A percentile compares a stretch with the other conserved stretches of the same genome.
These are phyloP conservation scores for Punica granatum DNA, from an alignment of 345 rosid species.

Conservation along the genomic window DNA sequence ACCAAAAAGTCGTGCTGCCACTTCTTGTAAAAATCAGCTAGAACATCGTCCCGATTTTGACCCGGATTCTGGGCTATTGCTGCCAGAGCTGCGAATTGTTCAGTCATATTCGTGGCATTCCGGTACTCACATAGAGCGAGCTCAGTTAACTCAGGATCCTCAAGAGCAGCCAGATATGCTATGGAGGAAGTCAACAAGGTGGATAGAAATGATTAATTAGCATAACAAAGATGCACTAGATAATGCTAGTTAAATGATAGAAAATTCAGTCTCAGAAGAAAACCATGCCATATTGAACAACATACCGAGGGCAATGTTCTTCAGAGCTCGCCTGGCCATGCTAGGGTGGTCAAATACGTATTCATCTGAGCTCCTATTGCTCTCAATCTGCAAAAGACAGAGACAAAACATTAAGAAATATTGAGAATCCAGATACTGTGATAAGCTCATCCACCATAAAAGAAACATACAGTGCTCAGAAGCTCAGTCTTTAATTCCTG, in stretches of 20 bases:
- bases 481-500: slow-evolving; percentile 74
- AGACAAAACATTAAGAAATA: background rate
- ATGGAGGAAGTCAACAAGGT: slow-evolving; percentile 8
- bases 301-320: slow-evolving; percentile 79
- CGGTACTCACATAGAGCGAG: slow-evolving; percentile 69
- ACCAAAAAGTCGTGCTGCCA: slow-evolving; percentile 92
- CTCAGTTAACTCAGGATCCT: slow-evolving; percentile 40
- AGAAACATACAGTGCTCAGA: slow-evolving; percentile 46
- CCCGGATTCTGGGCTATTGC: slow-evolving; percentile 79
- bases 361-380: slow-evolving; percentile 63
- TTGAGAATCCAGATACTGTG: background rate
- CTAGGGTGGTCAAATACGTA: slow-evolving; percentile 75
- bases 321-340: slow-evolving; percentile 83
- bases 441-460: background rate
- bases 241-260: background rate
- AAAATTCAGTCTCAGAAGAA: background rate
- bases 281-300: slow-evolving; percentile 4
- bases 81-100: slow-evolving; percentile 85
- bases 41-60: slow-evolving; percentile 62
- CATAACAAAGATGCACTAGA: too few relatives aligned
- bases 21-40: slow-evolving; percentile 77
- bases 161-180: slow-evolving; percentile 89
- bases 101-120: slow-evolving; percentile 85
- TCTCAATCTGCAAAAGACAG: slow-evolving; percentile 42
- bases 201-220: background rate